Evolutionary conservation across 495 filamentous ascomycete species (phyloP).

Genomic region (Astrocystis sublimbata): DNA sequence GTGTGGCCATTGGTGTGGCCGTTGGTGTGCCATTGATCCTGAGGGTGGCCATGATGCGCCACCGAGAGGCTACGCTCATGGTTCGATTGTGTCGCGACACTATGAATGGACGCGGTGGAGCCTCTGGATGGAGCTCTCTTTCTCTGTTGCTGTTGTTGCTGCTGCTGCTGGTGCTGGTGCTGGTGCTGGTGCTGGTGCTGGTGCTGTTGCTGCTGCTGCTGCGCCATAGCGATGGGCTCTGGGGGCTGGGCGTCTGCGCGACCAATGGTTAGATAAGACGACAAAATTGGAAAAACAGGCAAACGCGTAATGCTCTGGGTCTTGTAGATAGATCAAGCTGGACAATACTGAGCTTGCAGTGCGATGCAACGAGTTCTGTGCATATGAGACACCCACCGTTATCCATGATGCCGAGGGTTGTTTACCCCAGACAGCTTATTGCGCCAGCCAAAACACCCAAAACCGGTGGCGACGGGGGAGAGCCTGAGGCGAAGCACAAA

Average conservation of each 20-base stretch:
- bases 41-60: constrained; percentile 52
- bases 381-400: constrained; percentile 22
- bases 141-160: constrained; percentile 42
- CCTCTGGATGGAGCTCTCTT: constrained; percentile 75
- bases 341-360: not conserved
- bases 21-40: constrained; percentile 54
- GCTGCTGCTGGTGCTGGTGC: no score
- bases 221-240: constrained; percentile 29
- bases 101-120: constrained; percentile 81
- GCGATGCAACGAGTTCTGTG: not conserved
- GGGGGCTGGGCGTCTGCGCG: constrained; percentile 22
- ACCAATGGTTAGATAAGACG: constrained; percentile 19
- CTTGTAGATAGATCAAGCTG: not conserved
- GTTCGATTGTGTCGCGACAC: constrained; percentile 64
- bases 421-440: constrained; percentile 30
- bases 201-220: no score
- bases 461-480: constrained; percentile 10
- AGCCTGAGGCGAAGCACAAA: constrained; percentile 11
- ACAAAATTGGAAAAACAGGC: no score
- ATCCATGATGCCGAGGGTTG: constrained; percentile 32
- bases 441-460: constrained; percentile 31
- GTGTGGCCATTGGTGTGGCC: no score
- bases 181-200: no score
- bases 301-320: no score
- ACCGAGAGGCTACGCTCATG: constrained; percentile 58